Evolutionary conservation across 2,329 filamentous ascomycete genomes (phyloP).

Genomic region (Tolypocladium ophioglossoides): DNA sequence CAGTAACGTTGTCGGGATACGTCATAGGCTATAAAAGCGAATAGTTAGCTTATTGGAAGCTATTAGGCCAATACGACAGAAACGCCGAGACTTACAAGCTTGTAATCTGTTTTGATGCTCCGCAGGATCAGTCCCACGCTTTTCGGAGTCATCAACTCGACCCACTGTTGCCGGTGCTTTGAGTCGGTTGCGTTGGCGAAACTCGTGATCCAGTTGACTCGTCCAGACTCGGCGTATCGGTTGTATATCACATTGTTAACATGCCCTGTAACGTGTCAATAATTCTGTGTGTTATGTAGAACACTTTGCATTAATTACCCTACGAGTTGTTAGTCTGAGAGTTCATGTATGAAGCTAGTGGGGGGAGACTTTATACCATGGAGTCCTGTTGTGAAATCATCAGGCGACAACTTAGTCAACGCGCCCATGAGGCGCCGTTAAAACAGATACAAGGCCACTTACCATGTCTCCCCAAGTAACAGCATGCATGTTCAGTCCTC

Average conservation of each 20-base stretch:
- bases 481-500: slow-evolving; percentile 53
- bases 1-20: slow-evolving; percentile 72
- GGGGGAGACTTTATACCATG: slow-evolving; percentile 37
- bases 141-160: slow-evolving; percentile 54
- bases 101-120: slow-evolving; percentile 74
- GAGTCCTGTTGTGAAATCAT: slow-evolving; percentile 25
- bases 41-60: background rate
- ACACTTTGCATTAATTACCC: background rate
- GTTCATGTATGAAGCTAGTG: background rate
- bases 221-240: slow-evolving; percentile 70
- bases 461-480: slow-evolving; percentile 86
- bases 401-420: slow-evolving; percentile 3
- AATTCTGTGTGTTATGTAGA: accelerated
- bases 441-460: slow-evolving; percentile 14
- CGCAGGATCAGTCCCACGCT: slow-evolving; percentile 66
- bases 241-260: slow-evolving; percentile 84
- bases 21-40: slow-evolving; percentile 56
- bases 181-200: slow-evolving; percentile 55
- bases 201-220: slow-evolving; percentile 68
- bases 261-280: slow-evolving; percentile 33
- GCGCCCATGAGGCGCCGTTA: slow-evolving; percentile 1
- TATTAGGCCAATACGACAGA: too few relatives aligned
- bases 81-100: slow-evolving; percentile 54
- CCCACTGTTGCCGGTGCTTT: slow-evolving; percentile 52
- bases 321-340: slow-evolving; percentile 3